Conservation (phyloP, 768 basidiomycete genomes). For the Tricholoma furcatifolium region DNA sequence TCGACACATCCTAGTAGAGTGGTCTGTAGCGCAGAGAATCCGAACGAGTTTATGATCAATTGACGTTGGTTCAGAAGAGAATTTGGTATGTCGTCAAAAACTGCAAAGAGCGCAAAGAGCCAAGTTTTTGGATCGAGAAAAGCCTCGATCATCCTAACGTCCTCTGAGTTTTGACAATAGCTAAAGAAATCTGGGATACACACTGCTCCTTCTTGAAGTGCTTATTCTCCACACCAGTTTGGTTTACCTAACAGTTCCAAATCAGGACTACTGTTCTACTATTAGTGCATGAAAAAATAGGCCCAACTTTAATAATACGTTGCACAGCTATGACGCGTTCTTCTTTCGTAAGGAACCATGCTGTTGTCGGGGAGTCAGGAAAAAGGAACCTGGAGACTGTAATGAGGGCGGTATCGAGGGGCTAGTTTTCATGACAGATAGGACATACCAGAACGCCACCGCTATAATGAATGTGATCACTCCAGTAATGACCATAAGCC, state of each 20-base stretch:
- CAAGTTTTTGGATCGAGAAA: slow-evolving; percentile 70
- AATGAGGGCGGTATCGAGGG: background rate
- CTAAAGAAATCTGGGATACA: slow-evolving; percentile 22
- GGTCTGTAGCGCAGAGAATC: slow-evolving; percentile 62
- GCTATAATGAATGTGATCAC: slow-evolving; percentile 52
- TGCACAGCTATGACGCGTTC: slow-evolving; percentile 64
- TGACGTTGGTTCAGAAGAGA: slow-evolving; percentile 62
- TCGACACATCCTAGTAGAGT: slow-evolving; percentile 69
- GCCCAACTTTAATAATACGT: slow-evolving; percentile 62
- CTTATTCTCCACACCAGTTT: slow-evolving; percentile 83
- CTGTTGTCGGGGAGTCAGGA: slow-evolving; percentile 72
- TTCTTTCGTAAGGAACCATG: slow-evolving; percentile 69
- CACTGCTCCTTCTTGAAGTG: slow-evolving; percentile 79
- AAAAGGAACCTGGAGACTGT: slow-evolving; percentile 52
- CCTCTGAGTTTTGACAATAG: background rate
- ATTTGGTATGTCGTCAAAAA: slow-evolving; percentile 61
- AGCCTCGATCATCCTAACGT: slow-evolving; percentile 62
- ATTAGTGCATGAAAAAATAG: background rate
- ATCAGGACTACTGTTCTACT: background rate
- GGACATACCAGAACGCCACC: slow-evolving; percentile 51
- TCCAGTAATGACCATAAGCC: slow-evolving; percentile 76
- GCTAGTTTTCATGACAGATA: background rate
- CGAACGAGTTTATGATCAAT: slow-evolving; percentile 66
- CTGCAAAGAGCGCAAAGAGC: slow-evolving; percentile 71
- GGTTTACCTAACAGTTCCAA: slow-evolving; percentile 12